Evolutionary conservation across 495 filamentous ascomycete genomes (phyloP).

Genomic region (Jackrogersella multiformis): DNA sequence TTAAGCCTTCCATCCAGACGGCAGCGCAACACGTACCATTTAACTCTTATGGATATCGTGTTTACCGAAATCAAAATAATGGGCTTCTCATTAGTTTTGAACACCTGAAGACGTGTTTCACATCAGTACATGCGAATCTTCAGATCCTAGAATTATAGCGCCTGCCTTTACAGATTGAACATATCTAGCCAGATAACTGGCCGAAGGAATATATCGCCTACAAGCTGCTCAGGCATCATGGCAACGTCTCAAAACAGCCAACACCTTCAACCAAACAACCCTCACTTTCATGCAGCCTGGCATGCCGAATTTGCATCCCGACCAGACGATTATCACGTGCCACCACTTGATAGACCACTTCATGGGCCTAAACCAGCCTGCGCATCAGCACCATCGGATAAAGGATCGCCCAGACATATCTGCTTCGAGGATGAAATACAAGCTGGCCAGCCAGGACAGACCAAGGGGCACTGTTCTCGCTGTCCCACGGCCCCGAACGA

Average conservation of each 20-base stretch:
- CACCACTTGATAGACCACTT: neutral
- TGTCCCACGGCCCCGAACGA: neutral
- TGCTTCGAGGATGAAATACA: neutral
- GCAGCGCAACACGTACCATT: too few species aligned
- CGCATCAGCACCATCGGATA: neutral
- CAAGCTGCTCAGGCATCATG: neutral
- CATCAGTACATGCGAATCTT: too few species aligned
- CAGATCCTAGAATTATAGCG: too few species aligned
- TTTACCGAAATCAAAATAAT: too few species aligned
- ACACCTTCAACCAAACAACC: neutral
- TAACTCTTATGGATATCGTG: too few species aligned
- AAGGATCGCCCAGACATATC: neutral
- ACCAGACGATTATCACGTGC: neutral
- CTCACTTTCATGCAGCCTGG: neutral
- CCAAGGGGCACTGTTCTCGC: neutral
- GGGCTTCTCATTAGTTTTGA: too few species aligned
- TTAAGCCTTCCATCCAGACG: too few species aligned
- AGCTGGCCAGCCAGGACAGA: neutral
- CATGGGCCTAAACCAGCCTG: neutral
- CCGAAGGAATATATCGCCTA: too few species aligned
- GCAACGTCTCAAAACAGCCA: neutral
- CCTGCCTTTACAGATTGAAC: too few species aligned
- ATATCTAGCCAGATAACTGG: too few species aligned
- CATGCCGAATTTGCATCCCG: neutral
- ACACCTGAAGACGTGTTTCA: too few species aligned